phyloP scores from a whole-genome alignment of 345 rosid species.

The Raphanus sativus region DNA sequence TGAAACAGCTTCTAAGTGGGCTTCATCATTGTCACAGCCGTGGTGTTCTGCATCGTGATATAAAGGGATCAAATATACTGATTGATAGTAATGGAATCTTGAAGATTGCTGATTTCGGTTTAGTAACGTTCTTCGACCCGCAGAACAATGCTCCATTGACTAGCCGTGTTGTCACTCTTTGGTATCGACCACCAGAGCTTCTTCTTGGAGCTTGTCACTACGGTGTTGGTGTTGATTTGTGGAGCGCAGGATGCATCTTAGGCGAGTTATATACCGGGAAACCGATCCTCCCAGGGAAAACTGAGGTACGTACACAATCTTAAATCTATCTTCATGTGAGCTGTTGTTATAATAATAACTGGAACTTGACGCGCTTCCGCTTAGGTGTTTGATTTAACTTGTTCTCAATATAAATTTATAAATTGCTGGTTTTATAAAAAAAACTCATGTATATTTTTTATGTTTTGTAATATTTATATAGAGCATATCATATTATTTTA shows the following conservation, averaged over 20 bases:
- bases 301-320: conserved; percentile 58
- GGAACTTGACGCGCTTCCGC: too few species aligned
- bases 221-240: conserved; percentile 84
- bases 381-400: too few species aligned
- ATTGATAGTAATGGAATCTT: conserved; percentile 72
- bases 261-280: conserved; percentile 80
- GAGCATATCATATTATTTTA: too few species aligned
- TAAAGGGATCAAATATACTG: conserved; percentile 93
- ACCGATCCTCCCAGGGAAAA: conserved; percentile 91
- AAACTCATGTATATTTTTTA: too few species aligned
- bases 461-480: too few species aligned
- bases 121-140: conserved; percentile 78
- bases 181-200: conserved; percentile 99
- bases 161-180: conserved; percentile 94
- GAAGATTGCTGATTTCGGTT: conserved; percentile 96
- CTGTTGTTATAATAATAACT: not conserved
- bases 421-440: too few species aligned
- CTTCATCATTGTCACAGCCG: conserved; percentile 90
- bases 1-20: conserved; percentile 90
- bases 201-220: conserved; percentile 84
- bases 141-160: conserved; percentile 57
- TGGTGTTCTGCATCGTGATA: conserved; percentile 87
- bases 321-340: not conserved
- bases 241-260: conserved; percentile 97
- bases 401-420: too few species aligned